Conservation (phyloP, 2,329 filamentous ascomycete genomes). For the Calonectria montana region DNA sequence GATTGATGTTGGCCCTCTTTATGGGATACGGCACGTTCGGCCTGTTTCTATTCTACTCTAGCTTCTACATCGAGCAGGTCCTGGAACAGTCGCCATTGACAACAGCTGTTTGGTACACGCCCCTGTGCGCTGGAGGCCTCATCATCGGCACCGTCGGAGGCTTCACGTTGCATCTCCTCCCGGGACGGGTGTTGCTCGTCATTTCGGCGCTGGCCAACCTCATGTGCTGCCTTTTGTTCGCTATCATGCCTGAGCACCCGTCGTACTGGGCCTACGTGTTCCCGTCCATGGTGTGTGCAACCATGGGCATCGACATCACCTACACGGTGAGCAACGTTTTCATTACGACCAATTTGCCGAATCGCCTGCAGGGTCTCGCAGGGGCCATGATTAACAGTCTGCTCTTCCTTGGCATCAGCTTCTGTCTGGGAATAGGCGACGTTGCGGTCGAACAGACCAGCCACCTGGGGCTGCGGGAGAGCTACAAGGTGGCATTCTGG, state of each 20-base stretch:
- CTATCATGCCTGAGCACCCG: slow-evolving; percentile 62
- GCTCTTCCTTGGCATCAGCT: slow-evolving; percentile 71
- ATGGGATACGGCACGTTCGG: slow-evolving; percentile 66
- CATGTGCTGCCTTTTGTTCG: slow-evolving; percentile 64
- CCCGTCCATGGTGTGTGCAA: slow-evolving; percentile 68
- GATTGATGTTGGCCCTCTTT: slow-evolving; percentile 65
- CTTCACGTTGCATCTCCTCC: slow-evolving; percentile 65
- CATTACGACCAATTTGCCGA: slow-evolving; percentile 71
- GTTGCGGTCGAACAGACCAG: slow-evolving; percentile 58
- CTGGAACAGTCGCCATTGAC: slow-evolving; percentile 64
- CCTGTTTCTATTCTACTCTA: slow-evolving; percentile 72
- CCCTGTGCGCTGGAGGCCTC: slow-evolving; percentile 69
- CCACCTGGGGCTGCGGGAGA: slow-evolving; percentile 49
- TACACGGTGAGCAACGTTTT: slow-evolving; percentile 77
- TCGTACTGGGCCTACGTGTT: slow-evolving; percentile 75
- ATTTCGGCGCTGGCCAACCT: slow-evolving; percentile 64
- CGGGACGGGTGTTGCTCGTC: slow-evolving; percentile 63
- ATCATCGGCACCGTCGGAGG: slow-evolving; percentile 66
- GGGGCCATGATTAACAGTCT: slow-evolving; percentile 73
- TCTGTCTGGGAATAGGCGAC: slow-evolving; percentile 73
- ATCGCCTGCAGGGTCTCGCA: slow-evolving; percentile 70
- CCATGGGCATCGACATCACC: slow-evolving; percentile 73
- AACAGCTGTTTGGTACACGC: slow-evolving; percentile 69
- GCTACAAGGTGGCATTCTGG: slow-evolving; percentile 43
- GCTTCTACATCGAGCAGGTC: slow-evolving; percentile 69